Percentiles rank a stretch among this genome's conserved stretches.
These are phyloP conservation scores for Metarhizium brunneum DNA, from an alignment of 2,329 filamentous ascomycete genomes.

Conservation along the genomic window DNA sequence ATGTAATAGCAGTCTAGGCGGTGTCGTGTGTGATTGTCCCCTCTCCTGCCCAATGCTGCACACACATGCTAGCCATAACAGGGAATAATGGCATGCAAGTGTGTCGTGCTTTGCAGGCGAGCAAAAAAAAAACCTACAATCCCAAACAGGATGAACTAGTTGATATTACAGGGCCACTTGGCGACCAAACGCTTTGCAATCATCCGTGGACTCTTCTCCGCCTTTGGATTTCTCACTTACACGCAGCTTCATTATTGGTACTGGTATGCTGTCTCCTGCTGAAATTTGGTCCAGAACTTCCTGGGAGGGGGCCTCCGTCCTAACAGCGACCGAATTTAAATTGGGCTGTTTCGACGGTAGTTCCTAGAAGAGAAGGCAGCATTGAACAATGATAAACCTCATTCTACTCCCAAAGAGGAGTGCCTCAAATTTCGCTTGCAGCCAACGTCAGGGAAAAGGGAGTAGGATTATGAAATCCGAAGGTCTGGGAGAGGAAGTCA, in stretches of 20 bases:
- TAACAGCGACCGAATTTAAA: too few relatives aligned
- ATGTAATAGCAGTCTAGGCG: background rate
- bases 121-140: background rate
- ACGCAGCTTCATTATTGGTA: too few relatives aligned
- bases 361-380: too few relatives aligned
- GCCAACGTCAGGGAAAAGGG: background rate
- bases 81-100: conserved; percentile 1
- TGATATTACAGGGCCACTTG: background rate
- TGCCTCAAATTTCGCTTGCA: background rate
- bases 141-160: background rate
- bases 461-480: background rate
- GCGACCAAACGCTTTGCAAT: too few relatives aligned
- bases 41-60: background rate
- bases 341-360: too few relatives aligned
- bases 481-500: background rate
- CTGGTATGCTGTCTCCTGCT: too few relatives aligned
- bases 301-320: too few relatives aligned
- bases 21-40: background rate
- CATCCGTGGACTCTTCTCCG: too few relatives aligned
- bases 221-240: too few relatives aligned
- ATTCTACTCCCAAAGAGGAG: too few relatives aligned
- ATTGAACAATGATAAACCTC: too few relatives aligned
- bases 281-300: too few relatives aligned
- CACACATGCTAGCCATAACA: background rate
- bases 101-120: conserved; percentile 2